Conservation (phyloP, 805 yeast species). For the Candida ascalaphidarum region DNA sequence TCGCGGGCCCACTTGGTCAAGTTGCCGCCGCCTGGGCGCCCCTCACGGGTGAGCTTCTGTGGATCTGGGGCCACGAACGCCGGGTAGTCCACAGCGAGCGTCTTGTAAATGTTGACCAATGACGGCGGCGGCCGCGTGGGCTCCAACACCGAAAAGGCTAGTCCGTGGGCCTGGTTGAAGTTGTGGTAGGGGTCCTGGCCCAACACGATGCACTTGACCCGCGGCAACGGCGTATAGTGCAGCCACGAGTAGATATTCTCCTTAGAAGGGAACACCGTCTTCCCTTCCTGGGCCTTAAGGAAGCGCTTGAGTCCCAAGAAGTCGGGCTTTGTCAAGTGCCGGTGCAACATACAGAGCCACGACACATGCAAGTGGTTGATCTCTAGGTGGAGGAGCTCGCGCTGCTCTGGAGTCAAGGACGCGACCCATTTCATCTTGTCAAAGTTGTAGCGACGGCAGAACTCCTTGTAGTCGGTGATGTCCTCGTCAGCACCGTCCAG, state of each 20-base stretch:
- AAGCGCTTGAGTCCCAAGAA: constrained; percentile 67
- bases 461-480: no score
- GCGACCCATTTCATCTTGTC: constrained; percentile 45
- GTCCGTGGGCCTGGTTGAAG: constrained; percentile 88
- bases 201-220: constrained; percentile 68
- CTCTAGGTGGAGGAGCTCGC: constrained; percentile 53
- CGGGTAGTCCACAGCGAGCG: constrained; percentile 56
- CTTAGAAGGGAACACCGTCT: constrained; percentile 69
- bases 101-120: constrained; percentile 76
- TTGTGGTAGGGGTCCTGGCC: constrained; percentile 99
- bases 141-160: constrained; percentile 84
- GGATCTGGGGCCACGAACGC: constrained; percentile 52
- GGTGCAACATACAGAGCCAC: constrained; percentile 67
- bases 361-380: constrained; percentile 60
- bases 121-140: constrained; percentile 83
- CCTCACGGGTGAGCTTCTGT: constrained; percentile 10
- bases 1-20: constrained; percentile 77
- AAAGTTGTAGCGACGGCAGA: constrained; percentile 20
- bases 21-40: constrained; percentile 47
- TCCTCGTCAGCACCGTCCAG: no score
- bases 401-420: constrained; percentile 39
- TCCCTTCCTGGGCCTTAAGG: constrained; percentile 35
- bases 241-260: constrained; percentile 88
- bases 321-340: constrained; percentile 78
- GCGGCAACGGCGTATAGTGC: constrained; percentile 65